Evolutionary conservation across 305 asterid species (phyloP).

Genomic region (Solanum hybrid): DNA sequence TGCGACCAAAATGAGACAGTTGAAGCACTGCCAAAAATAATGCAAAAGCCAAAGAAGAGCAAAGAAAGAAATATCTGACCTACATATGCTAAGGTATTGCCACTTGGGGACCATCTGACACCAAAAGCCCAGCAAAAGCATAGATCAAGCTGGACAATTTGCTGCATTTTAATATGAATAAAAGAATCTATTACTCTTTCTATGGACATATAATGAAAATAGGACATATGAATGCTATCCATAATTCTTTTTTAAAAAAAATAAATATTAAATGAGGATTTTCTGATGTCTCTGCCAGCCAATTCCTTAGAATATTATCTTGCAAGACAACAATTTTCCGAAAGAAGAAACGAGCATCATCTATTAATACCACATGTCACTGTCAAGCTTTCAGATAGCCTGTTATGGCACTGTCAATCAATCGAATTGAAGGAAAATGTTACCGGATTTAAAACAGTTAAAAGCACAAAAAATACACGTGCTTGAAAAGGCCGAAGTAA

Average conservation of each 20-base stretch:
- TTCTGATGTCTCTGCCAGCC: neutral
- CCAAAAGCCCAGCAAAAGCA: conserved; percentile 94
- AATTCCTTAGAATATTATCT: neutral
- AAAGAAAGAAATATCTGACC: conserved; percentile 50
- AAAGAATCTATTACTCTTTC: conserved; percentile 5
- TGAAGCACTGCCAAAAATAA: neutral
- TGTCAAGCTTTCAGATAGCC: neutral
- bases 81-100: conserved; percentile 85
- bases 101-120: conserved; percentile 93
- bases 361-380: neutral
- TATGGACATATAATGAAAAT: neutral
- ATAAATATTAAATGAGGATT: neutral
- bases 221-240: neutral
- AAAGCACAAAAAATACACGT: neutral
- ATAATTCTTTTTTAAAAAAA: neutral
- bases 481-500: neutral
- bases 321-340: neutral
- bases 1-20: neutral
- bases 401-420: neutral
- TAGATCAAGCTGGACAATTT: conserved; percentile 96
- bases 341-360: neutral
- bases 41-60: conserved; percentile 1
- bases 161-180: conserved; percentile 43
- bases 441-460: neutral
- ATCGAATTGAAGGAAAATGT: neutral